A percentile compares a stretch with the other conserved stretches of the same genome.
Conservation (phyloP, 2,329 filamentous ascomycete genomes). For the Fusarium nanum region DNA sequence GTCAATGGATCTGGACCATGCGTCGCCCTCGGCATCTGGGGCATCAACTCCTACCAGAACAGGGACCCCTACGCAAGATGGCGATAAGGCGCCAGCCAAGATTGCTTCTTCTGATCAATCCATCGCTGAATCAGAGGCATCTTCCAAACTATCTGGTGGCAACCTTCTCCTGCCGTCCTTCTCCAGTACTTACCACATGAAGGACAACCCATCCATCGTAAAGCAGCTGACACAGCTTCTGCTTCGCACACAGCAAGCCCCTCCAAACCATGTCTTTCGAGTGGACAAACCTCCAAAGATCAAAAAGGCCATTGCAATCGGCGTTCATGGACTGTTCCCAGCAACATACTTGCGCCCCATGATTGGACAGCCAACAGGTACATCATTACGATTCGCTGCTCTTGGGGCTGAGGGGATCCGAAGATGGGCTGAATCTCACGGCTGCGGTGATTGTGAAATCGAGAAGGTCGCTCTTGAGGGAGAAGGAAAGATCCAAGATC, state of each 20-base stretch:
- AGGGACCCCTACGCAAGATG: constrained; percentile 29
- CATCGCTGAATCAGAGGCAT: constrained; percentile 57
- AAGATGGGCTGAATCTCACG: constrained; percentile 80
- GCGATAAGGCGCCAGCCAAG: constrained; percentile 25
- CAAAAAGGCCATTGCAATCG: constrained; percentile 89
- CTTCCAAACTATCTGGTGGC: constrained; percentile 58
- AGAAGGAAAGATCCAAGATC: constrained; percentile 89
- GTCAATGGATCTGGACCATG: constrained; percentile 61
- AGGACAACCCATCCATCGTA: constrained; percentile 76
- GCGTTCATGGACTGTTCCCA: constrained; percentile 94
- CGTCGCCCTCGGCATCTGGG: constrained; percentile 47
- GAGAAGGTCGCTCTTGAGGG: constrained; percentile 96
- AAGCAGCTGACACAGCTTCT: constrained; percentile 72
- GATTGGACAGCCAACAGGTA: constrained; percentile 94
- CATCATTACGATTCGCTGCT: constrained; percentile 91
- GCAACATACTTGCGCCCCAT: constrained; percentile 88
- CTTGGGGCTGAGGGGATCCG: constrained; percentile 86
- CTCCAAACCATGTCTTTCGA: constrained; percentile 78
- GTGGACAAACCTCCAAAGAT: constrained; percentile 76
- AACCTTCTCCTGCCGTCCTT: constrained; percentile 80
- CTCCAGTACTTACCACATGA: constrained; percentile 72
- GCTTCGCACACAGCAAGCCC: constrained; percentile 65
- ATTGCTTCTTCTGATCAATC: constrained; percentile 46
- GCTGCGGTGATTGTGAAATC: constrained; percentile 81
- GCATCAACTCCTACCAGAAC: constrained; percentile 40